Evolutionary conservation across 176 grass and related monocot genomes (phyloP).

Genomic region (Coix lacrymajobi): DNA sequence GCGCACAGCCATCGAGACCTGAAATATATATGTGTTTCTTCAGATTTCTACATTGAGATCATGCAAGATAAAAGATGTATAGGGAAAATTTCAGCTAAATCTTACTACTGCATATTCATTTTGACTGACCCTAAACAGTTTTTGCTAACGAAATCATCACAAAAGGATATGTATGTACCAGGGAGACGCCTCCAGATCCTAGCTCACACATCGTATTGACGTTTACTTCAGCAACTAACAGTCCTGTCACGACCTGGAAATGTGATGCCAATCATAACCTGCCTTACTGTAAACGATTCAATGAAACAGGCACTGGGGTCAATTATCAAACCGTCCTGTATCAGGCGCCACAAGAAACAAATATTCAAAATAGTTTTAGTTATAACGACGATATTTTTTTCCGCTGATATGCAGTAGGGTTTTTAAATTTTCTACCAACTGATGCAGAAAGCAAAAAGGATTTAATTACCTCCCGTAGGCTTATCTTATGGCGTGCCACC

Average conservation of each 20-base stretch:
- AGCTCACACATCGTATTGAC: conserved; percentile 97
- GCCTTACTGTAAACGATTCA: conserved; percentile 3
- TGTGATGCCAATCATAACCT: conserved; percentile 13
- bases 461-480: conserved; percentile 38
- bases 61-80: neutral
- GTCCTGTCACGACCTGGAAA: conserved; percentile 86
- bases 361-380: neutral
- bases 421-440: neutral
- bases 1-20: conserved; percentile 92
- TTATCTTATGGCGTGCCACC: conserved; percentile 41
- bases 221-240: conserved; percentile 95
- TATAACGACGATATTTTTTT: neutral
- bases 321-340: conserved; percentile 49
- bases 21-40: conserved; percentile 28
- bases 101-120: neutral
- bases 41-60: neutral
- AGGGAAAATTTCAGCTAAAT: neutral
- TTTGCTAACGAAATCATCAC: neutral
- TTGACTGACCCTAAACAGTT: neutral
- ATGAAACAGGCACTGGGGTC: conserved; percentile 8
- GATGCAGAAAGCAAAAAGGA: conserved; percentile 3
- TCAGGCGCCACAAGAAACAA: conserved; percentile 43
- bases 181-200: conserved; percentile 91
- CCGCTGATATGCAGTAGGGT: neutral
- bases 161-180: conserved; percentile 44